Conservation (phyloP, 176 grass and related monocot genomes). For the Aegilops bicornis region DNA sequence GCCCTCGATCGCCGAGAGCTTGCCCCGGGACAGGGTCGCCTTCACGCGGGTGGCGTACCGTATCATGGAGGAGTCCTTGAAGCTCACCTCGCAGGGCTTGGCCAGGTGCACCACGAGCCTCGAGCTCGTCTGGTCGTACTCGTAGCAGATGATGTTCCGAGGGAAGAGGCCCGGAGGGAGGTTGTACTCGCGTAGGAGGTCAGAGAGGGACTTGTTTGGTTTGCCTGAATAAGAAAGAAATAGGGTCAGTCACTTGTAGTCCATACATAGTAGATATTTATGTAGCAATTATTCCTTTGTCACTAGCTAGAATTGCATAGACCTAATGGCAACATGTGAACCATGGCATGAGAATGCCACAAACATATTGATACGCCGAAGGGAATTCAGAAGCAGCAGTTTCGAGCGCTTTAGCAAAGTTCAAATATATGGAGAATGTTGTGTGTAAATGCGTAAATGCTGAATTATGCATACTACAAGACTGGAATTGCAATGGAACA, state of each 20-base stretch:
- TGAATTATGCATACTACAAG: background rate
- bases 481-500: background rate
- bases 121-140: constrained; percentile 73
- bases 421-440: background rate
- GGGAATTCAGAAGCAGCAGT: background rate
- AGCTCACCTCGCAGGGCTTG: constrained; percentile 76
- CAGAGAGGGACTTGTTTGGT: constrained; percentile 63
- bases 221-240: constrained; percentile 52
- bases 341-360: background rate
- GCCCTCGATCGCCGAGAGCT: constrained; percentile 75
- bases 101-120: constrained; percentile 87
- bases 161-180: constrained; percentile 87
- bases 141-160: constrained; percentile 92
- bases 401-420: background rate
- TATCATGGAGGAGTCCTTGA: constrained; percentile 78
- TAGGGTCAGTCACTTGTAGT: background rate
- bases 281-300: background rate
- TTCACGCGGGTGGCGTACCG: constrained; percentile 76
- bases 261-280: background rate
- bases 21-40: constrained; percentile 65
- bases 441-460: background rate
- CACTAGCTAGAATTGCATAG: background rate
- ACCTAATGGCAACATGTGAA: background rate
- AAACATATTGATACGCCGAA: background rate
- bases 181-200: constrained; percentile 82